Percentiles rank a stretch among this genome's conserved stretches.
These are phyloP conservation scores for Metarhizium sp. DNA, from an alignment of 2,329 filamentous ascomycete genomes.

Conservation along the genomic window DNA sequence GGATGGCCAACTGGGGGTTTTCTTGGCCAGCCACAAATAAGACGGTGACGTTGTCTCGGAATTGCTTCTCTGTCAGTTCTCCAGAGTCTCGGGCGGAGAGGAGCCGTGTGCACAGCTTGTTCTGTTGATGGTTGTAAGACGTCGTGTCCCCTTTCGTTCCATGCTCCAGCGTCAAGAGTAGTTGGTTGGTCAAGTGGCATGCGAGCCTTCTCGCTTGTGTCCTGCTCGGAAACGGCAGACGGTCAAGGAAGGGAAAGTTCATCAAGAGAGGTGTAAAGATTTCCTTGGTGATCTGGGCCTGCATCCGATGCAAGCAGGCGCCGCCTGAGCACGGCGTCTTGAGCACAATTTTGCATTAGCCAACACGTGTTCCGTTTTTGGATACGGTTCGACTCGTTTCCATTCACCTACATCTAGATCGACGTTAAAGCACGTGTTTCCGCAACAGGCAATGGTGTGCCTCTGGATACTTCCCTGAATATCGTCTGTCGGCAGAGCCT, in stretches of 20 bases:
- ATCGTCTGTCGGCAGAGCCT: constrained; percentile 11
- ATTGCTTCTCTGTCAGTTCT: constrained; percentile 23
- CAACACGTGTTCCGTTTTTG: no score
- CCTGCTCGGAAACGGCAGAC: constrained; percentile 16
- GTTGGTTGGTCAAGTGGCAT: constrained; percentile 14
- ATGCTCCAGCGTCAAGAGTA: constrained; percentile 8
- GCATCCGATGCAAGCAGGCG: constrained; percentile 14
- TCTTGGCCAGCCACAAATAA: constrained; percentile 31
- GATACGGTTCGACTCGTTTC: no score
- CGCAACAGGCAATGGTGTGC: constrained; percentile 26
- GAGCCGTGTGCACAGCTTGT: constrained; percentile 12
- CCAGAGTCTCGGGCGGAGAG: constrained; percentile 14
- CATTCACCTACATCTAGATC: constrained; percentile 13
- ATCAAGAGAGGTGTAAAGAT: constrained; percentile 25
- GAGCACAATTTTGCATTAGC: not conserved
- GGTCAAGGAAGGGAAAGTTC: constrained; percentile 24
- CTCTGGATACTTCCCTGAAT: constrained; percentile 24
- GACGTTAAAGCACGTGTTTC: constrained; percentile 14
- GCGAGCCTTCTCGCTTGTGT: constrained; percentile 16
- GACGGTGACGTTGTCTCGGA: constrained; percentile 30
- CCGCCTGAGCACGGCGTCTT: constrained; percentile 15
- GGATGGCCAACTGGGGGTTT: constrained; percentile 28
- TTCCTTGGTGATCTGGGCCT: constrained; percentile 18
- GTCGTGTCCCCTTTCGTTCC: constrained; percentile 6
- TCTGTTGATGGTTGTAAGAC: not conserved